Percentiles rank a stretch among this genome's conserved stretches.
Conservation (phyloP, 164 flowering plant species). For the Umbellularia californica region DNA sequence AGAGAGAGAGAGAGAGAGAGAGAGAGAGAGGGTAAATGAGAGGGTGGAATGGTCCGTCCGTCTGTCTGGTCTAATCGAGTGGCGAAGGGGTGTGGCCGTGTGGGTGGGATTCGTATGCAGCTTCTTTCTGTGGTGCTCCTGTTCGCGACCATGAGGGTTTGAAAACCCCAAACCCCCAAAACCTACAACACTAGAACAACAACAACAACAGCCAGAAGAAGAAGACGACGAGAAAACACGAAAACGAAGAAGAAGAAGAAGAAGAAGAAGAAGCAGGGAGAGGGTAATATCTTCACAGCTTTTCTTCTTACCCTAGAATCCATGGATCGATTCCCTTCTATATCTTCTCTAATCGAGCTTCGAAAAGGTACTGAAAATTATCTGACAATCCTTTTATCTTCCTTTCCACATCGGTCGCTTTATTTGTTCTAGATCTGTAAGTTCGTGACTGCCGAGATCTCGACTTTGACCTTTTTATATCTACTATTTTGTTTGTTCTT, state of each 20-base stretch:
- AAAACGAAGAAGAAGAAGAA: constrained; percentile 1
- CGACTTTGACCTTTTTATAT: not conserved
- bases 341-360: constrained; percentile 19
- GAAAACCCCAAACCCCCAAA: constrained; percentile 1
- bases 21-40: constrained; percentile 9
- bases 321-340: constrained; percentile 21
- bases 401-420: not conserved
- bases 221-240: too few relatives aligned
- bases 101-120: constrained; percentile 16
- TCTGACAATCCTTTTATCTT: not conserved
- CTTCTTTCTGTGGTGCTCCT: constrained; percentile 21
- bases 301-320: not conserved
- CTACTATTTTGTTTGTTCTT: not conserved
- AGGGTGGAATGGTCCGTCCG: not conserved
- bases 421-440: not conserved
- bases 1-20: not conserved
- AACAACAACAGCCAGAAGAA: not conserved
- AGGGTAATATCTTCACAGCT: not conserved
- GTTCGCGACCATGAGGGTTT: constrained; percentile 15
- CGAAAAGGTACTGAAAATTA: constrained; percentile 19
- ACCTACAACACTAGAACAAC: not conserved
- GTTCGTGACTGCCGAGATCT: not conserved
- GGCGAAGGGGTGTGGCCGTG: constrained; percentile 22
- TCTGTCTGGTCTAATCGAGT: constrained; percentile 19
- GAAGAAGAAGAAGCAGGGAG: not conserved